Conservation (phyloP, 495 filamentous ascomycete genomes). For the Lasiosphaeria ovina region DNA sequence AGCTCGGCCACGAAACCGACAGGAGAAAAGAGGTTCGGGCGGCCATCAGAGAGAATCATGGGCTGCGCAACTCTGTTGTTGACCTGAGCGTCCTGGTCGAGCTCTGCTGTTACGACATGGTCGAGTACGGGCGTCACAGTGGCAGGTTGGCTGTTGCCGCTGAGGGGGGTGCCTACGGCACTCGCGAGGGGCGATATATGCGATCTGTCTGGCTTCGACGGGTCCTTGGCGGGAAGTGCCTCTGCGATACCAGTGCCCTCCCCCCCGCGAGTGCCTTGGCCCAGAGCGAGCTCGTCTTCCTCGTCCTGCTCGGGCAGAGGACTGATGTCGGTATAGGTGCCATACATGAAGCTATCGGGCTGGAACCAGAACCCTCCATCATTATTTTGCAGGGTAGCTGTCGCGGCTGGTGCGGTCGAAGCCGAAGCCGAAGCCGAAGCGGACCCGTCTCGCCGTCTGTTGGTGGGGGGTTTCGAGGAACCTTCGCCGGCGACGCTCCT, state of each 20-base stretch:
- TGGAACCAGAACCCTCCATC: conserved; percentile 33
- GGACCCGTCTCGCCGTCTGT: not conserved
- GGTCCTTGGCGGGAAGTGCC: not conserved
- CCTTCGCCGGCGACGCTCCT: conserved; percentile 22
- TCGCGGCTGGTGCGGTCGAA: conserved; percentile 16
- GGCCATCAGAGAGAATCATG: conserved; percentile 21
- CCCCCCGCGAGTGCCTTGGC: not conserved
- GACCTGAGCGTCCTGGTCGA: not conserved
- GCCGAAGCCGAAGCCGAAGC: conserved; percentile 10
- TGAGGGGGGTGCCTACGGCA: conserved; percentile 22
- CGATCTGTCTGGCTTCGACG: not conserved
- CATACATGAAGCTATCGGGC: conserved; percentile 43
- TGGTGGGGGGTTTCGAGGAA: conserved; percentile 1
- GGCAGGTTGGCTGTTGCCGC: conserved; percentile 17
- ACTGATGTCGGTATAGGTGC: conserved; percentile 36
- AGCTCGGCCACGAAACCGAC: conserved; percentile 47
- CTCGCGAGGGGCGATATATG: conserved; percentile 24
- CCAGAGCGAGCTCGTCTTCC: conserved; percentile 27
- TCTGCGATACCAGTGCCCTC: too few species aligned
- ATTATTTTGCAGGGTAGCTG: conserved; percentile 10
- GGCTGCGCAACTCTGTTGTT: not conserved
- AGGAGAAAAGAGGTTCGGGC: conserved; percentile 28
- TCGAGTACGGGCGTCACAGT: conserved; percentile 10
- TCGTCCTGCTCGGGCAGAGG: conserved; percentile 36
- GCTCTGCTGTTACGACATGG: not conserved